Base-by-base conservation (phyloP, 805 yeast species). In the Middelhovenomyces tepae region DNA sequence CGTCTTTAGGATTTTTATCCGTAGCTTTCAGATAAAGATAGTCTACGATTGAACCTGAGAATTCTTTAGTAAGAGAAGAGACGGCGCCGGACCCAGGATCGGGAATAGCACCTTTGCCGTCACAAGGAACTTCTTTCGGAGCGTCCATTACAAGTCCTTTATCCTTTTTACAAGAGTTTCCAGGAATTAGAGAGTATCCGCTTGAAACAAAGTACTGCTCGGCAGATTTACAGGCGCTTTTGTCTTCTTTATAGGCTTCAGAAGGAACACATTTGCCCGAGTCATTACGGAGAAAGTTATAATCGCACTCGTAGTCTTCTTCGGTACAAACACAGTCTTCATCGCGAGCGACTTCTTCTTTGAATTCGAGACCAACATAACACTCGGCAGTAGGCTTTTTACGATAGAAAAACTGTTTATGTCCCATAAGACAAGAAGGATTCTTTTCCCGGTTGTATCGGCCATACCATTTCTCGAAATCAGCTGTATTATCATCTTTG, bases 271-370 rank as follows among this genome's bases (percentile, higher is more conserved):
- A 83, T 2, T 54, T 51, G 2, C 69, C 70, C 32, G 54, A 45
- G 15, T 44, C 58, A 24, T 24, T 32, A 6, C 47, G 44, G 24
- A 34, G 21, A 43, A 69, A 74, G 14, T 77, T 78, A 28, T 56
- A 62, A 2, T 69, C 65, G 57, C 95, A 84, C 48, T 83, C 93
- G 40, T 69, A 76, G 51, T 85, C 94, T 4, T 48, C 44, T n/a
- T 59, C 66, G 0, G 72, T 56, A 60, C 95, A 84, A 6, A 60
- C 57, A 54, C 94, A 84, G 6, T 69, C 55, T 34, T 71, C 78
- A 38, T 71, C 74, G 16, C 51, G 46, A 6, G 64, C 53, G 17
- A 51, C 28, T 6, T 62, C 50, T 37, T 67, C 68, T 10, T 57
- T 53, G 38, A 51, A 61, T 10, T 57, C 39, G 16, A 52, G 47